Conservation (phyloP, 1,284 basidiomycete species). For the Farysia itapuensis region DNA sequence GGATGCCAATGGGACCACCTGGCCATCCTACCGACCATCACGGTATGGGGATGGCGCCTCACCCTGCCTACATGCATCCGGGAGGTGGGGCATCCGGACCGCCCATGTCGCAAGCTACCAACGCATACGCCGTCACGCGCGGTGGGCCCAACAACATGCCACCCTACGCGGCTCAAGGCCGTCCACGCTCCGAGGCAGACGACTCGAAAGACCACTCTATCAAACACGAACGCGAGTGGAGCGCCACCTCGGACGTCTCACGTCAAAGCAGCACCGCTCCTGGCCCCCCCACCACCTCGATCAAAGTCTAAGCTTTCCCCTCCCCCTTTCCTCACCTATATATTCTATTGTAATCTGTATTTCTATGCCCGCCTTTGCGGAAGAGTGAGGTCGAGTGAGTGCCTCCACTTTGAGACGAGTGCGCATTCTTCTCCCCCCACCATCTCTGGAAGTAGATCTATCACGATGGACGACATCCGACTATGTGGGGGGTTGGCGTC, state of each 20-base stretch:
- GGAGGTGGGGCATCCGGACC: conserved; percentile 13
- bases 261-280: background rate
- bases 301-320: conserved; percentile 16
- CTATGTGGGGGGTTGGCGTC: too few species aligned
- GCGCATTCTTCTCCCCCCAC: too few species aligned
- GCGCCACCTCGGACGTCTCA: conserved; percentile 4
- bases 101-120: conserved; percentile 11
- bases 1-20: conserved; percentile 18
- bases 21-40: conserved; percentile 15
- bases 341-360: too few species aligned
- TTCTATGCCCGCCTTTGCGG: too few species aligned
- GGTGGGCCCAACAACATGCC: conserved; percentile 8
- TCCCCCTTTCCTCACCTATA: background rate
- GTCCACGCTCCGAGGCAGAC: conserved; percentile 20
- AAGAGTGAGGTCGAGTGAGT: too few species aligned
- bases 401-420: too few species aligned
- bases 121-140: conserved; percentile 17
- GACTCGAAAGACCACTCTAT: conserved; percentile 1
- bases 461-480: too few species aligned
- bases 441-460: too few species aligned
- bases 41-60: conserved; percentile 29
- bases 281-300: background rate
- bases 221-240: conserved; percentile 29
- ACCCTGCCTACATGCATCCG: conserved; percentile 39
- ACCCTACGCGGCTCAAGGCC: conserved; percentile 5